phyloP scores from a whole-genome alignment of 108 stramenopile species.

The Nitzschia sp. region DNA sequence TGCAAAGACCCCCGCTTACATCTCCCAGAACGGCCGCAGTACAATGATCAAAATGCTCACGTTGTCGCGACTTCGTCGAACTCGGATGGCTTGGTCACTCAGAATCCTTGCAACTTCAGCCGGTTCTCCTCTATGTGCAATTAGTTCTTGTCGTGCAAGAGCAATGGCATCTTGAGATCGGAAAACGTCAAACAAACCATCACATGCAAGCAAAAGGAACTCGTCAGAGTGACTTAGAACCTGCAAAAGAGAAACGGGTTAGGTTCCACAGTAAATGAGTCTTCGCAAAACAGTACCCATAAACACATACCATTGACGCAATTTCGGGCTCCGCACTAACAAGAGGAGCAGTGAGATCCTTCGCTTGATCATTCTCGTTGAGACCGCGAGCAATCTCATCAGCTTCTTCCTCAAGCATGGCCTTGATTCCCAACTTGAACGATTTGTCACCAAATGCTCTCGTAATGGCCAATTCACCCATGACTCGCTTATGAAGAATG shows the following conservation, averaged over 20 bases:
- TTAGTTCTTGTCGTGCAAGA: constrained; percentile 81
- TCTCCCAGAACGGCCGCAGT: constrained; percentile 87
- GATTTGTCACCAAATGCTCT: constrained; percentile 97
- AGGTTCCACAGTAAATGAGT: background rate
- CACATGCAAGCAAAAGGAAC: constrained; percentile 95
- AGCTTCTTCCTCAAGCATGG: constrained; percentile 85
- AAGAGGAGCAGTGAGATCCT: constrained; percentile 84
- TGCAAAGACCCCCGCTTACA: constrained; percentile 15
- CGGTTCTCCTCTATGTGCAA: constrained; percentile 87
- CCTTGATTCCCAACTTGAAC: constrained; percentile 96
- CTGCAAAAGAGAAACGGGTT: constrained; percentile 19
- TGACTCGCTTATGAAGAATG: constrained; percentile 93
- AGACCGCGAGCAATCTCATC: constrained; percentile 70
- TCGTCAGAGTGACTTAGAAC: constrained; percentile 89
- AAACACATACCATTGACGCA: constrained; percentile 83
- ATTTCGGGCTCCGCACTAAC: constrained; percentile 91
- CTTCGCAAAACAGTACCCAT: background rate
- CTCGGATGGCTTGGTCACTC: constrained; percentile 89
- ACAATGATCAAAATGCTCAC: constrained; percentile 92
- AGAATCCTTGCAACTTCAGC: constrained; percentile 88
- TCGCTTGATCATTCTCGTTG: constrained; percentile 72
- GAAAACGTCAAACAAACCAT: constrained; percentile 97
- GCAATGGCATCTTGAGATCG: constrained; percentile 92
- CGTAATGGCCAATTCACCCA: constrained; percentile 98
- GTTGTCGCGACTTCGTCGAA: constrained; percentile 90